Conservation (phyloP, 805 yeast genomes). For the Groenewaldozyma salmanticensis region DNA sequence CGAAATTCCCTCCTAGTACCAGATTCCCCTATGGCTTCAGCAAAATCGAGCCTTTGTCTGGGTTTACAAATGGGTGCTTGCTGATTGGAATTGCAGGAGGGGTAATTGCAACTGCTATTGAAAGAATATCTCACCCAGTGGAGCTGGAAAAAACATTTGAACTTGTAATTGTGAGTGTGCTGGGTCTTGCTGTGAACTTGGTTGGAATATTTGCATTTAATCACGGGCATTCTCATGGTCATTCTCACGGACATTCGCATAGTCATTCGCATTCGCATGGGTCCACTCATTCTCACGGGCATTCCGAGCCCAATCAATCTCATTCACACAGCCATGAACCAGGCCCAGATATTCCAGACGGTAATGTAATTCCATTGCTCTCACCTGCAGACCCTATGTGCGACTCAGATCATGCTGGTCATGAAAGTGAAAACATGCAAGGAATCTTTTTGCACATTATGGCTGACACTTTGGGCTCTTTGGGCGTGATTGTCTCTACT, state of each 20-base stretch:
- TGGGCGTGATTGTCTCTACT: slow-evolving; percentile 92
- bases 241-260: slow-evolving; percentile 34
- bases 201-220: slow-evolving; percentile 93
- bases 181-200: slow-evolving; percentile 81
- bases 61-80: slow-evolving; percentile 88
- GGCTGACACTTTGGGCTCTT: slow-evolving; percentile 95
- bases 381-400: no score
- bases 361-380: slow-evolving; percentile 4
- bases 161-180: slow-evolving; percentile 67
- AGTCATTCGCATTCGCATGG: slow-evolving; percentile 29
- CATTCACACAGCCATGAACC: slow-evolving; percentile 21
- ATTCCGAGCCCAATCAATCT: slow-evolving; percentile 33
- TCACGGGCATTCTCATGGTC: slow-evolving; percentile 56
- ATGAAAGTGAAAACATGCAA: slow-evolving; percentile 66
- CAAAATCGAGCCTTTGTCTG: slow-evolving; percentile 84
- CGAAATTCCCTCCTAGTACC: slow-evolving; percentile 52
- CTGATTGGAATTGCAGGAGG: slow-evolving; percentile 84
- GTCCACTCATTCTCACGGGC: slow-evolving; percentile 21
- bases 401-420: slow-evolving; percentile 28
- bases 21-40: slow-evolving; percentile 78
- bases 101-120: slow-evolving; percentile 76
- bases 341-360: slow-evolving; percentile 12
- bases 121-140: slow-evolving; percentile 71
- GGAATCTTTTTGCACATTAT: slow-evolving; percentile 90
- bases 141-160: slow-evolving; percentile 72